These are phyloP conservation scores for Helichrysum umbraculigerum DNA, from an alignment of 129 eudicot genomes.

Conservation along the genomic window DNA sequence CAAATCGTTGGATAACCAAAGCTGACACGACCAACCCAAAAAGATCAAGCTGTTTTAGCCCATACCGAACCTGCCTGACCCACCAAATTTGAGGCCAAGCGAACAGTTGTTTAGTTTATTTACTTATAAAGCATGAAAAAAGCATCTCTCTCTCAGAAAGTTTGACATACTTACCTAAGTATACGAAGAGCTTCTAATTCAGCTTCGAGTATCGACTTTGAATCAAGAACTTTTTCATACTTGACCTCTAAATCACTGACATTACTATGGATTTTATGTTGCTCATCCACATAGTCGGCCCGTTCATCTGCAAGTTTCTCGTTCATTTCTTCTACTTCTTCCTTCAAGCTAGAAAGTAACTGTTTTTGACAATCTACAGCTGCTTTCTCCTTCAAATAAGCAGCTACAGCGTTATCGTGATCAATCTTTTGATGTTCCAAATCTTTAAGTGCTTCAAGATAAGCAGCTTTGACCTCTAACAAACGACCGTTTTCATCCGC, in stretches of 20 bases:
- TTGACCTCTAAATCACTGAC: constrained; percentile 45
- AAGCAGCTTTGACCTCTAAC: constrained; percentile 51
- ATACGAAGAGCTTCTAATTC: constrained; percentile 93
- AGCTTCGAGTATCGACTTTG: constrained; percentile 74
- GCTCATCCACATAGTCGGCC: constrained; percentile 47
- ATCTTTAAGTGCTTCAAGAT: constrained; percentile 41
- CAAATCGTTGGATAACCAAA: neutral
- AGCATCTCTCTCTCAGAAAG: neutral
- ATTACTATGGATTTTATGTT: constrained; percentile 23
- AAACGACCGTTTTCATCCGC: constrained; percentile 53
- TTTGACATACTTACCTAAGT: constrained; percentile 57
- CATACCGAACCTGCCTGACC: neutral
- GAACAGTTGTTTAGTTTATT: neutral
- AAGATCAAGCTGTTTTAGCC: neutral
- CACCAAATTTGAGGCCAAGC: neutral
- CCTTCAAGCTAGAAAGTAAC: constrained; percentile 62
- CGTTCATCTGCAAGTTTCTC: constrained; percentile 53
- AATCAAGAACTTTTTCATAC: constrained; percentile 61
- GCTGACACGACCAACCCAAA: neutral
- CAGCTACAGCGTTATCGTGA: constrained; percentile 41
- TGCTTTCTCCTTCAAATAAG: constrained; percentile 63
- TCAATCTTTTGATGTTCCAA: constrained; percentile 51
- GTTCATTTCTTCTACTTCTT: constrained; percentile 69
- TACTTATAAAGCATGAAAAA: neutral
- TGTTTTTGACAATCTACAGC: constrained; percentile 90